Conservation (phyloP, 2,329 filamentous ascomycete genomes). For the Pseudogymnoascus sp. region DNA sequence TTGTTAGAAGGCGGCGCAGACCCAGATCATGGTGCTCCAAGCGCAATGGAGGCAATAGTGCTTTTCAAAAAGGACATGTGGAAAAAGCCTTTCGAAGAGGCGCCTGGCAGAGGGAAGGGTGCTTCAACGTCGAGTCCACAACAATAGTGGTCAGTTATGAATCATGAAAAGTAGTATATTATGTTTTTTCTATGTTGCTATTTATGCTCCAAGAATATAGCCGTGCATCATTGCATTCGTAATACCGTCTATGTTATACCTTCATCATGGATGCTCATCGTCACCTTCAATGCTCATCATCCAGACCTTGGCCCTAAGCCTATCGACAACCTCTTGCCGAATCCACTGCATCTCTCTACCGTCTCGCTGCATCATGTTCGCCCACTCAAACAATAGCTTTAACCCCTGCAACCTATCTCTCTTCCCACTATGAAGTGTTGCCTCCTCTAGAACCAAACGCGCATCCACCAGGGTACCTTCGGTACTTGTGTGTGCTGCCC, state of each 20-base stretch:
- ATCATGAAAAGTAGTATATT: not conserved
- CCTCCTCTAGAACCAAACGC: conserved; percentile 48
- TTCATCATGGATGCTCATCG: not conserved
- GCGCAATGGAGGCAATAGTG: conserved; percentile 40
- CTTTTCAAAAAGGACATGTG: conserved; percentile 48
- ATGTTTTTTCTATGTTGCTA: conserved; percentile 3
- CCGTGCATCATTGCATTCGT: conserved; percentile 5
- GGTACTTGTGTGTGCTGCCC: conserved; percentile 41
- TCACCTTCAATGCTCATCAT: conserved; percentile 22
- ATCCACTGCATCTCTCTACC: conserved; percentile 44
- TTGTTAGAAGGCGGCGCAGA: conserved; percentile 47
- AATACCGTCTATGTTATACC: not conserved
- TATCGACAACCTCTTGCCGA: conserved; percentile 47
- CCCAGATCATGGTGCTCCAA: conserved; percentile 44
- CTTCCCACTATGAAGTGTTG: conserved; percentile 38
- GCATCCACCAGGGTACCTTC: conserved; percentile 55
- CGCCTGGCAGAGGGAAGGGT: conserved; percentile 41
- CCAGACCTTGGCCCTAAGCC: conserved; percentile 45
- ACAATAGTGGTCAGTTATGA: not conserved
- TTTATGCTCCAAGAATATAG: conserved; percentile 5
- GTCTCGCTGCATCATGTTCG: conserved; percentile 40
- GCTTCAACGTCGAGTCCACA: not conserved
- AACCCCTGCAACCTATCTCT: conserved; percentile 55
- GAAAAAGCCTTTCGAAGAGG: conserved; percentile 42
- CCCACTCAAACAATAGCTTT: conserved; percentile 57